phyloP scores from a whole-genome alignment of 148 eudicot species.

The Fallopia convolvulus region DNA sequence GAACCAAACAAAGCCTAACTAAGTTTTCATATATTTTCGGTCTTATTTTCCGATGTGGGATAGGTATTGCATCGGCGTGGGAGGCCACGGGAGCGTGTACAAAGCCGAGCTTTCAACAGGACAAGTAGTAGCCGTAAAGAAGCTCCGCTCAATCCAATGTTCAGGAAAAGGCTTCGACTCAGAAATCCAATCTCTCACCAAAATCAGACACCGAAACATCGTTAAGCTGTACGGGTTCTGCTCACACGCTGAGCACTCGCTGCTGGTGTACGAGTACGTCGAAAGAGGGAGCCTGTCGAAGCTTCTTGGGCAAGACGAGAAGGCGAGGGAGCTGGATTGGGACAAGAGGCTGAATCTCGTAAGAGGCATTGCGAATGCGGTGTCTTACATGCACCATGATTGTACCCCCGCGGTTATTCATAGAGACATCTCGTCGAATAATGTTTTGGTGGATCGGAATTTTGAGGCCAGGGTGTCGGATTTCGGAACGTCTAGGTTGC shows the following conservation, averaged over 20 bases:
- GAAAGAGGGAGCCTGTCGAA: conserved; percentile 28
- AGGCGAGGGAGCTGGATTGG: conserved; percentile 25
- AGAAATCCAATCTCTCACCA: conserved; percentile 32
- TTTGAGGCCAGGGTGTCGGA: conserved; percentile 32
- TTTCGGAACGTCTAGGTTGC: conserved; percentile 35
- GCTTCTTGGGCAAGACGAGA: conserved; percentile 15
- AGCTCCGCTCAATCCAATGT: conserved; percentile 20
- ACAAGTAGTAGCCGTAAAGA: conserved; percentile 43
- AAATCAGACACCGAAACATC: conserved; percentile 40
- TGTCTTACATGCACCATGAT: conserved; percentile 36
- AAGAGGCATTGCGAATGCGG: conserved; percentile 27
- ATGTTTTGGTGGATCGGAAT: conserved; percentile 28
- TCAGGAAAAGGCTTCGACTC: conserved; percentile 21
- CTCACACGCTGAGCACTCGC: conserved; percentile 22
- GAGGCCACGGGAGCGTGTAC: conserved; percentile 39
- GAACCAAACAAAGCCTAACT: too few species aligned
- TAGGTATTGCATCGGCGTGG: conserved; percentile 34
- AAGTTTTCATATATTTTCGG: too few species aligned
- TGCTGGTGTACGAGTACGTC: conserved; percentile 37
- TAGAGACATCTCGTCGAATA: conserved; percentile 30
- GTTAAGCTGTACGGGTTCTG: conserved; percentile 39
- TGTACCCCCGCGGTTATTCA: conserved; percentile 31
- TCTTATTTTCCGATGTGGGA: background rate
- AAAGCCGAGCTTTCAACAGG: conserved; percentile 38
- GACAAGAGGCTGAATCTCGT: conserved; percentile 23